Conservation (phyloP, 345 rosid genomes). For the Dipteronia sinensis region DNA sequence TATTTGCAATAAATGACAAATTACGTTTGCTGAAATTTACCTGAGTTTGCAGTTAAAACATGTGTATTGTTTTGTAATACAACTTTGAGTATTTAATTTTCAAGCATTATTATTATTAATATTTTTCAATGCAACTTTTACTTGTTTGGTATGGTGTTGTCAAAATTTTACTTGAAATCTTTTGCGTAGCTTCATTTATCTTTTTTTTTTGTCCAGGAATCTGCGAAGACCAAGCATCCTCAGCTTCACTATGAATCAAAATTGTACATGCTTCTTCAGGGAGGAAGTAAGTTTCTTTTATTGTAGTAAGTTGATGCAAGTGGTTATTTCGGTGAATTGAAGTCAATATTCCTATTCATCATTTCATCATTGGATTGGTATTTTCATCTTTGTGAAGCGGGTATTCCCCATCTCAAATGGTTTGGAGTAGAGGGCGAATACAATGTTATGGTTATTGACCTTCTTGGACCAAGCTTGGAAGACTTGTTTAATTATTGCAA, state of each 20-base stretch:
- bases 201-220: conserved; percentile 45
- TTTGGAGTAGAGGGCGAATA: conserved; percentile 85
- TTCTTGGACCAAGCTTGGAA: conserved; percentile 93
- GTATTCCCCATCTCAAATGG: conserved; percentile 92
- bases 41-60: not conserved
- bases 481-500: conserved; percentile 88
- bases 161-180: not conserved
- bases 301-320: not conserved
- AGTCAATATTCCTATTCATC: not conserved
- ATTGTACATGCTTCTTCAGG: conserved; percentile 87
- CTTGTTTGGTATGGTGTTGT: conserved; percentile 1
- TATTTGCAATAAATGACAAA: not conserved
- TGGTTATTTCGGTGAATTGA: conserved; percentile 1
- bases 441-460: conserved; percentile 90
- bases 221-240: conserved; percentile 89
- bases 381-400: conserved; percentile 47
- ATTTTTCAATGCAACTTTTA: not conserved
- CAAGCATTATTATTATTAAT: not conserved
- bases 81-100: conserved; percentile 5
- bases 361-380: conserved; percentile 4
- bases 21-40: not conserved
- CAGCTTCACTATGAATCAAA: conserved; percentile 91
- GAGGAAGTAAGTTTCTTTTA: conserved; percentile 74
- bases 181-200: not conserved
- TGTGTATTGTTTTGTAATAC: not conserved